Evolutionary conservation across 257 asterid genomes (phyloP).

Genomic region (Mentha longifolia): DNA sequence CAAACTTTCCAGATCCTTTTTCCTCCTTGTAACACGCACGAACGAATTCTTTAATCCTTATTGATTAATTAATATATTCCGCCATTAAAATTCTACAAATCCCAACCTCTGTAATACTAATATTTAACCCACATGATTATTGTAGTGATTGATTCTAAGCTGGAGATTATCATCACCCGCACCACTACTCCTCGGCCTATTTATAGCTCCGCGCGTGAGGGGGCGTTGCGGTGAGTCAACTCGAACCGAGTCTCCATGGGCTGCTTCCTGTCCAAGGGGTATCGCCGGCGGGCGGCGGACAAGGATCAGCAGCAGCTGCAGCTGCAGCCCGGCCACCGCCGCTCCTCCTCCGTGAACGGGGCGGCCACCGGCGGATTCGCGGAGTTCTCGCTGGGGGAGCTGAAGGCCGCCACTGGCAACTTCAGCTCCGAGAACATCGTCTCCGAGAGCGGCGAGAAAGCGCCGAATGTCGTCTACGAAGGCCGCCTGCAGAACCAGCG

Average conservation of each 20-base stretch:
- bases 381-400: conserved; percentile 82
- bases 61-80: too few species aligned
- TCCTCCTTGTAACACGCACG: conserved; percentile 40
- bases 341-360: conserved; percentile 64
- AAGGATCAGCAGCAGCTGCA: conserved; percentile 53
- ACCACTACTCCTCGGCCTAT: not conserved
- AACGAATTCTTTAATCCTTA: conserved; percentile 20
- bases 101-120: not conserved
- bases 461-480: conserved; percentile 84
- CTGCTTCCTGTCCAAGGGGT: conserved; percentile 65
- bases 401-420: conserved; percentile 80
- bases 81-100: not conserved
- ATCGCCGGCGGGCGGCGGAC: conserved; percentile 43
- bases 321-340: conserved; percentile 52
- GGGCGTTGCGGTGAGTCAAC: conserved; percentile 51
- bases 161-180: conserved; percentile 3
- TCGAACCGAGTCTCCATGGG: conserved; percentile 69
- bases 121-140: not conserved
- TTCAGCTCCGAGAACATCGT: conserved; percentile 90
- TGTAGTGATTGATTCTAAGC: conserved; percentile 19
- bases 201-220: conserved; percentile 26
- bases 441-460: conserved; percentile 96
- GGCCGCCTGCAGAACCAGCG: conserved; percentile 86
- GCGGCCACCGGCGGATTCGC: conserved; percentile 59
- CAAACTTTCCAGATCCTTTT: conserved; percentile 23